Conservation (phyloP, 345 rosid genomes). For the Atalantia buxifolia region DNA sequence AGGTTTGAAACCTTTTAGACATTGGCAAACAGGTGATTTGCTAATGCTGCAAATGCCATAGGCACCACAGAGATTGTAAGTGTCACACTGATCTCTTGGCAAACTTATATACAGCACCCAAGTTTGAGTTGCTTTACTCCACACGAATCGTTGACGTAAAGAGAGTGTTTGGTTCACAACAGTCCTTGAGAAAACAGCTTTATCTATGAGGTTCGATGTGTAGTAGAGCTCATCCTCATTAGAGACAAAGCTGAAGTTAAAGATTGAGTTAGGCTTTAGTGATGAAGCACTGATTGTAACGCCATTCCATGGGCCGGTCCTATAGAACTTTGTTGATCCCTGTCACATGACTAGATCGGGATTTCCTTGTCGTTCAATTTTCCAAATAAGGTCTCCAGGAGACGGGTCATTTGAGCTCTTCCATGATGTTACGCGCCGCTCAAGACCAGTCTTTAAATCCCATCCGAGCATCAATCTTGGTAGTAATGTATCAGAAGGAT, state of each 20-base stretch:
- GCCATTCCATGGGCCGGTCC: constrained; percentile 53
- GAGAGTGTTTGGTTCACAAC: too few relatives aligned
- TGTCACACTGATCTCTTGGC: too few relatives aligned
- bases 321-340: constrained; percentile 4
- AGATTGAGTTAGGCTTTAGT: constrained; percentile 12
- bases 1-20: constrained; percentile 4
- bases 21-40: background rate
- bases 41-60: too few relatives aligned
- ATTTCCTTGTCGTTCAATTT: constrained; percentile 16
- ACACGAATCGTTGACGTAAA: too few relatives aligned
- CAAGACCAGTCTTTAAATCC: constrained; percentile 26
- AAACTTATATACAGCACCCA: too few relatives aligned
- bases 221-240: too few relatives aligned
- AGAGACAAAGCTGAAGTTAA: too few relatives aligned
- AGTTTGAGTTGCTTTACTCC: too few relatives aligned
- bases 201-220: too few relatives aligned
- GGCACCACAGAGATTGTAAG: too few relatives aligned
- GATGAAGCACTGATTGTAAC: constrained; percentile 31
- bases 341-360: constrained; percentile 36
- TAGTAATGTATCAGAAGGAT: constrained; percentile 39
- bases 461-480: constrained; percentile 50
- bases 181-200: too few relatives aligned
- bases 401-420: constrained; percentile 40
- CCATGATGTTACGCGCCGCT: constrained; percentile 40
- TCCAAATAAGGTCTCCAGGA: constrained; percentile 33